These are phyloP conservation scores for Thalassiosira exigua DNA, from an alignment of 352 stramenopile species.

Conservation along the genomic window DNA sequence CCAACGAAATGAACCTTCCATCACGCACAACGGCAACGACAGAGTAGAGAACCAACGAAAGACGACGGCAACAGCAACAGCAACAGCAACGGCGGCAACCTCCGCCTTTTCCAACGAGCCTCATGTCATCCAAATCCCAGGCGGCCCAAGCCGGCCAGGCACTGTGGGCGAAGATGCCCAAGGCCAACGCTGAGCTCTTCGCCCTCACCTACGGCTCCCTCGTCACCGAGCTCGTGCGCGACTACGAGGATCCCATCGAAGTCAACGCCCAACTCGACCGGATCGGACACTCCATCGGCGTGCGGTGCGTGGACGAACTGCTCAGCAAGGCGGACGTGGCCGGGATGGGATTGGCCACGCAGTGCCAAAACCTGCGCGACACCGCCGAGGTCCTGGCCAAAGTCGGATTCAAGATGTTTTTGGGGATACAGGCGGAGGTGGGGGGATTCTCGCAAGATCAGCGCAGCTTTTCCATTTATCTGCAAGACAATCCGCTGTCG, in stretches of 20 bases:
- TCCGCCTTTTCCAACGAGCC: background rate
- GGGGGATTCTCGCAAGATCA: conserved; percentile 89
- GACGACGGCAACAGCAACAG: too few species aligned
- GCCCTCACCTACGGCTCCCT: conserved; percentile 97
- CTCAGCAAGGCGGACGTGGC: conserved; percentile 91
- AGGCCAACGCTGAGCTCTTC: conserved; percentile 98
- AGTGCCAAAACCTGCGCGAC: conserved; percentile 91
- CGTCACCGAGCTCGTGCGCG: conserved; percentile 95
- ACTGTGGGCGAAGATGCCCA: conserved; percentile 93
- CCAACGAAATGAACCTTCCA: too few species aligned
- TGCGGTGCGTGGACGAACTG: conserved; percentile 97
- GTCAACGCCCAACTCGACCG: conserved; percentile 94
- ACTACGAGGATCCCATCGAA: conserved; percentile 94
- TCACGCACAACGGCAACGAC: too few species aligned
- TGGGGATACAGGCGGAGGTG: conserved; percentile 94
- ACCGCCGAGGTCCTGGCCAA: conserved; percentile 95
- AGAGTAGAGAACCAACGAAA: too few species aligned
- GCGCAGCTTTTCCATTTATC: conserved; percentile 90
- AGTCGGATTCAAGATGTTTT: conserved; percentile 97
- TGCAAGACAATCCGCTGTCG: conserved; percentile 97
- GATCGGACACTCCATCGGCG: conserved; percentile 98
- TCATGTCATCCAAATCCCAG: conserved; percentile 62
- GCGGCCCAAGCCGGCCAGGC: conserved; percentile 58
- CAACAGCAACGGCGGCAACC: too few species aligned
- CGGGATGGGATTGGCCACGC: conserved; percentile 46